Conservation (phyloP, 179 eudicot species). For the Beta lomatogona region DNA sequence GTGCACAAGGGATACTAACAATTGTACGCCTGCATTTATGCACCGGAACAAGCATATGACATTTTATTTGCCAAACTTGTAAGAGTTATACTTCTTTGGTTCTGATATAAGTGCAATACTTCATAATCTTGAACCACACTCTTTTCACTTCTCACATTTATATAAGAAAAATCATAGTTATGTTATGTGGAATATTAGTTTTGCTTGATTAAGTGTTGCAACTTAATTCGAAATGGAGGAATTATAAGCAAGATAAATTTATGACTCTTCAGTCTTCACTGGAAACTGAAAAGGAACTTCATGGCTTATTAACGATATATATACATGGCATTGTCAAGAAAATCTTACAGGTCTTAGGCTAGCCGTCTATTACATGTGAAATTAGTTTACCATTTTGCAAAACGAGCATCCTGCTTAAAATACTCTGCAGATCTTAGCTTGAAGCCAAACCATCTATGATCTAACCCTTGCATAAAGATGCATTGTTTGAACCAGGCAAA, state of each 20-base stretch:
- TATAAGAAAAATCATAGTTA: no score
- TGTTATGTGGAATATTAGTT: no score
- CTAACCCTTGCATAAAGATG: slow-evolving; percentile 68
- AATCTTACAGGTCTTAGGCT: not conserved
- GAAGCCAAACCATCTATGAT: slow-evolving; percentile 64
- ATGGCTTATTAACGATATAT: not conserved
- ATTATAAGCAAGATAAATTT: no score
- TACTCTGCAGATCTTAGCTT: slow-evolving; percentile 62
- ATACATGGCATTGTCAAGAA: not conserved
- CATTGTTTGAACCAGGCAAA: slow-evolving; percentile 56
- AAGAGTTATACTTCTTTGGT: no score
- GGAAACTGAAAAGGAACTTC: not conserved
- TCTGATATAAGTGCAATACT: no score
- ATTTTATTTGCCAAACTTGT: not conserved
- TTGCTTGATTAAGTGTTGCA: slow-evolving; percentile 20
- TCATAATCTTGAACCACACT: no score
- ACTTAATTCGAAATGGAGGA: no score
- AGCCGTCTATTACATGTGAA: not conserved
- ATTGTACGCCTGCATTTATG: slow-evolving; percentile 47
- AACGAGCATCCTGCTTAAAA: slow-evolving; percentile 66
- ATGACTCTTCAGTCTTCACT: no score
- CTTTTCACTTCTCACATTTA: no score
- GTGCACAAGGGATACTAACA: slow-evolving; percentile 59
- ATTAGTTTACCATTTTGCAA: slow-evolving; percentile 53
- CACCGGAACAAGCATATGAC: not conserved